A percentile compares a stretch with the other conserved stretches of the same genome.
phyloP scores from a whole-genome alignment of 2,329 filamentous ascomycete species.

The Hypoxylon sp. region DNA sequence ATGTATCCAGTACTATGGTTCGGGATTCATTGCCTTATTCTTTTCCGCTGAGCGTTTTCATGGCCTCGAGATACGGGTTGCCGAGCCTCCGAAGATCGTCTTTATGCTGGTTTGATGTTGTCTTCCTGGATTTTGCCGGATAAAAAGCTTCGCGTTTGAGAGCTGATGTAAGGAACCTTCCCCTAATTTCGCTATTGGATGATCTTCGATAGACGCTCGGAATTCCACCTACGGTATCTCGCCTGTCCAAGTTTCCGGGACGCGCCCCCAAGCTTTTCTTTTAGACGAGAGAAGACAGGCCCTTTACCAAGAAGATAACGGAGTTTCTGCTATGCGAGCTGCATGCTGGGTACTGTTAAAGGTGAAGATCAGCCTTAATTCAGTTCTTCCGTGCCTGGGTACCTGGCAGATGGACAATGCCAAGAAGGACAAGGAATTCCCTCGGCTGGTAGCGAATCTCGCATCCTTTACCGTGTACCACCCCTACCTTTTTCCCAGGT shows the following conservation, averaged over 20 bases:
- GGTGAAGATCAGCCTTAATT: slow-evolving; percentile 47
- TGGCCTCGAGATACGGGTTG: slow-evolving; percentile 3
- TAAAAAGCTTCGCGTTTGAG: slow-evolving; percentile 18
- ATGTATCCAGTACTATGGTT: slow-evolving; percentile 14
- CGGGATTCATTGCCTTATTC: slow-evolving; percentile 12
- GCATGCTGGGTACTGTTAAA: slow-evolving; percentile 41
- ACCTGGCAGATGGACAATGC: slow-evolving; percentile 43
- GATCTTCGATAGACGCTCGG: slow-evolving; percentile 30
- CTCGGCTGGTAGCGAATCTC: slow-evolving; percentile 42
- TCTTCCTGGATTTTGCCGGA: slow-evolving; percentile 13
- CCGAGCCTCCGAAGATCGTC: slow-evolving; percentile 35
- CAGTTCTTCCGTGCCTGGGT: slow-evolving; percentile 45
- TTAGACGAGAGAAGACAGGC: slow-evolving; percentile 8
- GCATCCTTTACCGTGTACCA: slow-evolving; percentile 31
- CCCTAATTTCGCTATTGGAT: slow-evolving; percentile 21
- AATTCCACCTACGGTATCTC: slow-evolving; percentile 39
- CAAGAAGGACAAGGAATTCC: slow-evolving; percentile 35
- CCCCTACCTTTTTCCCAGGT: slow-evolving; percentile 26
- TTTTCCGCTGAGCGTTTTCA: slow-evolving; percentile 3
- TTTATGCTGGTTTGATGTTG: slow-evolving; percentile 20
- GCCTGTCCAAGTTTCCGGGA: slow-evolving; percentile 41
- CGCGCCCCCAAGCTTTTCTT: slow-evolving; percentile 12
- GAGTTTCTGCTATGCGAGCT: slow-evolving; percentile 34
- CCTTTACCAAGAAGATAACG: slow-evolving; percentile 45
- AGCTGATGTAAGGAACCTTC: slow-evolving; percentile 24